Evolutionary conservation across 192 early-diverging fungal species (phyloP), one percentile per base, ranked within the genome.

Genomic region (Backusella circina): DNA sequence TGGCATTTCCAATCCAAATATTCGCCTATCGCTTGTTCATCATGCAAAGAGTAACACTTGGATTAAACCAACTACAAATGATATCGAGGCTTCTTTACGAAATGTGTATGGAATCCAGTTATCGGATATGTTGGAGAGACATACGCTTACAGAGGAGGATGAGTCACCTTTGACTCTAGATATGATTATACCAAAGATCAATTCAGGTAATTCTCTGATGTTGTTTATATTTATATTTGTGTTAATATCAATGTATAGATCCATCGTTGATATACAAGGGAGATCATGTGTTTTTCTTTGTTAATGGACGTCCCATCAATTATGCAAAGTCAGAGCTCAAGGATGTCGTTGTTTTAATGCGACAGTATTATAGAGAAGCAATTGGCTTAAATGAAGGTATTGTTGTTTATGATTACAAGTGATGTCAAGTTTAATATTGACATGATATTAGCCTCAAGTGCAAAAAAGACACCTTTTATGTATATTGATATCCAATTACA

Each of bases 281-380:
- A 9, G 81, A 82, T 41, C 72, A 44, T 68, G 69, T 74, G 5
- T 84, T 78, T 67, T 64, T 84, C 33, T 82, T 82, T 41, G 75
- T 82, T 7, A 84, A 84, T 44, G 61, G 70, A 31, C 78, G 81
- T 61, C 83, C 83, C 0, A 79, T 84, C 3, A 67, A 71, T 35
- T 51, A 74, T 31, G 50, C 21, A 18, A 77, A 76, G 38, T 79
- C 75, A 12, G 81, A 82, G 33, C 66, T 82, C 26, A 82, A 73
- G 32, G 78, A 77, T 15, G 10, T 84, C 3, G 65, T 82, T 1
- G 64, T 70, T 18, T 67, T 75, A 66, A 66, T 84, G 3, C 35
- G 66, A 31, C 21, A 44, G 18, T 65, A 50, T 12, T 84, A 80
- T 37, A 77, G 70, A 5, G 57, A 74, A 31, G 57, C 72, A 1